Evolutionary conservation across 192 early-diverging fungal species (phyloP).

Genomic region (Entomortierella beljakovae): DNA sequence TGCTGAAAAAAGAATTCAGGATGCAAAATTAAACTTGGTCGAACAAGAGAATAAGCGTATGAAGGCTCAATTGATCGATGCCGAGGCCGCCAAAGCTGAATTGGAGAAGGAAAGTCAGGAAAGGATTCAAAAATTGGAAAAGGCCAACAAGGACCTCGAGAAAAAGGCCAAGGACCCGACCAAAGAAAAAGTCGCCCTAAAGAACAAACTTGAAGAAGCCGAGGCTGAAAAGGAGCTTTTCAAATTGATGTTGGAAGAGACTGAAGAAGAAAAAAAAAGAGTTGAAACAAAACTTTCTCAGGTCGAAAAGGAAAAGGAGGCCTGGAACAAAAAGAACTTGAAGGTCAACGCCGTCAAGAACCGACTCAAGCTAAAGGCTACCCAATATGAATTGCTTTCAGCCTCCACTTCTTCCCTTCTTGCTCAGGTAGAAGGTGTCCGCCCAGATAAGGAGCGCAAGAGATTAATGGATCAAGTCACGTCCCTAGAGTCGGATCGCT

Average conservation of each 20-base stretch:
- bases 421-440: slow-evolving; percentile 19
- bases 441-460: slow-evolving; percentile 33
- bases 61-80: slow-evolving; percentile 36
- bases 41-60: slow-evolving; percentile 49
- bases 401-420: slow-evolving; percentile 31
- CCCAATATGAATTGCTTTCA: slow-evolving; percentile 41
- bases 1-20: slow-evolving; percentile 49
- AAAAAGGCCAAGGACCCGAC: slow-evolving; percentile 31
- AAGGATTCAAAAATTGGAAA: slow-evolving; percentile 23
- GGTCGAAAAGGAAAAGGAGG: slow-evolving; percentile 31
- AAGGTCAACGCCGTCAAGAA: slow-evolving; percentile 34
- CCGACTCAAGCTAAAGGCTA: slow-evolving; percentile 25
- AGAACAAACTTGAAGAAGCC: slow-evolving; percentile 39
- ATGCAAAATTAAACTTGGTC: slow-evolving; percentile 32
- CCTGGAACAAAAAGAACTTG: slow-evolving; percentile 18
- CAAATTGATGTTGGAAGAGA: slow-evolving; percentile 50
- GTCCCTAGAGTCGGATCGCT: slow-evolving; percentile 36
- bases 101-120: slow-evolving; percentile 26
- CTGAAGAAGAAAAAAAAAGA: slow-evolving; percentile 41
- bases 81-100: slow-evolving; percentile 25
- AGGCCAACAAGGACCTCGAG: slow-evolving; percentile 22
- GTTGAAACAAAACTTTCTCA: slow-evolving; percentile 25
- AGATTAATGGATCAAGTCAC: slow-evolving; percentile 38
- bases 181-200: slow-evolving; percentile 30
- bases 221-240: slow-evolving; percentile 46